phyloP scores from a whole-genome alignment of 2,329 filamentous ascomycete species.

The Epichloe elymi region DNA sequence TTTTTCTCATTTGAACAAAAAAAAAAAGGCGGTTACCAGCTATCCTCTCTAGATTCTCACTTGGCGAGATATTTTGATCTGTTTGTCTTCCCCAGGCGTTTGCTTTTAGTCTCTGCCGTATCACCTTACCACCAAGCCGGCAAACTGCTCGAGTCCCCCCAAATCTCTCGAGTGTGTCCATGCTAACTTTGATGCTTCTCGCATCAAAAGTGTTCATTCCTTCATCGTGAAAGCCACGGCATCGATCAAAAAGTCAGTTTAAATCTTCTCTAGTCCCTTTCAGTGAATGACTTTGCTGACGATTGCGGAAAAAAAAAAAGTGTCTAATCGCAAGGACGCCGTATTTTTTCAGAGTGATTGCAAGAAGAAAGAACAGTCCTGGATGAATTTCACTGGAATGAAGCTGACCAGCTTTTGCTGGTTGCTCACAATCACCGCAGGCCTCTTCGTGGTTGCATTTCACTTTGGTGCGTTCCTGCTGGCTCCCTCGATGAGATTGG shows the following conservation, averaged over 20 bases:
- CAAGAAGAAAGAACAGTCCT: background rate
- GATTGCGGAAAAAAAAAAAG: background rate
- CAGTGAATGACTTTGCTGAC: background rate
- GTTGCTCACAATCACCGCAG: slow-evolving; percentile 1
- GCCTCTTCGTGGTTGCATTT: background rate
- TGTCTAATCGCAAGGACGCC: background rate
- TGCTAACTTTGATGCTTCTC: background rate
- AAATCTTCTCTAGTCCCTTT: background rate
- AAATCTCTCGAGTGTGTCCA: background rate
- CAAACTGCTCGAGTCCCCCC: background rate
- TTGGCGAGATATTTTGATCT: background rate
- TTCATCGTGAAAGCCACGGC: background rate
- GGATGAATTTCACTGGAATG: background rate
- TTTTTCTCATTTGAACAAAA: background rate
- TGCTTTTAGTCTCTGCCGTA: background rate
- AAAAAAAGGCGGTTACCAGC: background rate
- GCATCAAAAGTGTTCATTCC: background rate
- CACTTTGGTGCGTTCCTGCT: background rate
- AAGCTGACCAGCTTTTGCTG: slow-evolving; percentile 4
- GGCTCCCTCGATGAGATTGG: background rate
- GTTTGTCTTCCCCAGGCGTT: slow-evolving; percentile 1
- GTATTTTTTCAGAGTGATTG: background rate
- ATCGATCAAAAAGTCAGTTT: background rate
- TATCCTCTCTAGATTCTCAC: background rate
- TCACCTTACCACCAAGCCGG: slow-evolving; percentile 1